phyloP scores from a whole-genome alignment of 352 stramenopile species.

The Globisporangium perplexum region DNA sequence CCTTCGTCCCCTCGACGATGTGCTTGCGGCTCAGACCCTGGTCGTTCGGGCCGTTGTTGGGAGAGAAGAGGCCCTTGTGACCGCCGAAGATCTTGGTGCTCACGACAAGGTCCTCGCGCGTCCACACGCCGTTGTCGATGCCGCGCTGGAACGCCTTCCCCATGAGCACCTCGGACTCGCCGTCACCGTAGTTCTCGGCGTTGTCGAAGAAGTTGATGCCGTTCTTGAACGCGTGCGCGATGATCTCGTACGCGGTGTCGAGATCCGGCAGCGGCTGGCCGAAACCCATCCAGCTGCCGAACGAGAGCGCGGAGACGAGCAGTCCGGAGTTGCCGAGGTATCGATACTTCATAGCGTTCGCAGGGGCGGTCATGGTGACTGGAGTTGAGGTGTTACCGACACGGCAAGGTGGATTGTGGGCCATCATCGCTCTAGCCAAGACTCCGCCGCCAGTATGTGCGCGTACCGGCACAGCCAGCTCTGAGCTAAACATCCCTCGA shows the following conservation, averaged over 20 bases:
- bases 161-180: slow-evolving; percentile 25
- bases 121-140: slow-evolving; percentile 16
- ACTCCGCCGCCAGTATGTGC: too few relatives aligned
- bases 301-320: slow-evolving; percentile 34
- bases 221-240: slow-evolving; percentile 22
- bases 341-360: slow-evolving; percentile 20
- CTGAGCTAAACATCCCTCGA: too few relatives aligned
- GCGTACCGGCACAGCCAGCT: too few relatives aligned
- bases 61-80: neutral
- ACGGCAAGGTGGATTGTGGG: neutral
- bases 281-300: slow-evolving; percentile 26
- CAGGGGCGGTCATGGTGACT: neutral
- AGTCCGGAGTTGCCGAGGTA: slow-evolving; percentile 8
- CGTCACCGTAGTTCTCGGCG: slow-evolving; percentile 27
- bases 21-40: slow-evolving; percentile 29
- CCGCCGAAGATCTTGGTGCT: slow-evolving; percentile 52
- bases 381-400: neutral
- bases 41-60: slow-evolving; percentile 16
- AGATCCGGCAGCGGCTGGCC: slow-evolving; percentile 16
- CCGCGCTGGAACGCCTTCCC: slow-evolving; percentile 23
- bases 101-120: slow-evolving; percentile 46
- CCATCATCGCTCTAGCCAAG: too few relatives aligned
- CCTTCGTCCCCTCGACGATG: slow-evolving; percentile 36
- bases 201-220: slow-evolving; percentile 60
- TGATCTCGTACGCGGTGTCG: slow-evolving; percentile 23